These are phyloP conservation scores for Somion occarium DNA, from an alignment of 1,284 basidiomycete genomes.

Conservation along the genomic window DNA sequence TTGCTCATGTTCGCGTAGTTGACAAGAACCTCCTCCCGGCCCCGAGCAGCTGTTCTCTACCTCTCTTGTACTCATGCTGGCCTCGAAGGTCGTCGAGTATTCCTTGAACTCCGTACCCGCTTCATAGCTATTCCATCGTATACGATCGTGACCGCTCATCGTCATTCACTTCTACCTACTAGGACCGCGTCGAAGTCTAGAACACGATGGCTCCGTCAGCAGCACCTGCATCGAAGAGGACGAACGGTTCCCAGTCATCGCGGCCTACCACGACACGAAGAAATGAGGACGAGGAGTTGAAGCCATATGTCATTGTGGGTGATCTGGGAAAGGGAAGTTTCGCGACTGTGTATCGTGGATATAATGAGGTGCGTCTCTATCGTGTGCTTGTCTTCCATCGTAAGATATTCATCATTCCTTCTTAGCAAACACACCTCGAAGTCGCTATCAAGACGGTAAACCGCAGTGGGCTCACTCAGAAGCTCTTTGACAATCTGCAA, in stretches of 20 bases:
- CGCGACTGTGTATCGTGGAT: constrained; percentile 93
- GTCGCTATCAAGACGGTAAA: constrained; percentile 97
- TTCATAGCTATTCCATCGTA: not conserved
- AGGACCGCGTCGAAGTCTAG: no score
- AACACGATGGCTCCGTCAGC: constrained; percentile 1
- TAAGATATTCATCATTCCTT: not conserved
- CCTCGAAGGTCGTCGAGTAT: not conserved
- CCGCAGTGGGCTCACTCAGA: constrained; percentile 83
- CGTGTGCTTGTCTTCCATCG: not conserved
- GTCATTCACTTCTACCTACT: not conserved
- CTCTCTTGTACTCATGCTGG: not conserved
- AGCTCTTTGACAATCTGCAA: constrained; percentile 95
- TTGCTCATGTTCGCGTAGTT: not conserved
- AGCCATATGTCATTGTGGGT: constrained; percentile 67
- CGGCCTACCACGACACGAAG: not conserved
- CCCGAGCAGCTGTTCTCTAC: not conserved
- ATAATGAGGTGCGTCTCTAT: constrained; percentile 66
- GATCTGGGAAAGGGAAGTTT: constrained; percentile 90
- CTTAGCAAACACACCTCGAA: constrained; percentile 66
- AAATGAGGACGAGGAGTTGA: constrained; percentile 58
- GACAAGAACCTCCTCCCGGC: not conserved
- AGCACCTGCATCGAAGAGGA: not conserved
- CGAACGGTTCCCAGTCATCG: not conserved
- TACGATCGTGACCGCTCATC: not conserved
- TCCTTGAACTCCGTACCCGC: no score